Evolutionary conservation across 495 filamentous ascomycete species (phyloP).

Genomic region (Glutinoglossum americanum): DNA sequence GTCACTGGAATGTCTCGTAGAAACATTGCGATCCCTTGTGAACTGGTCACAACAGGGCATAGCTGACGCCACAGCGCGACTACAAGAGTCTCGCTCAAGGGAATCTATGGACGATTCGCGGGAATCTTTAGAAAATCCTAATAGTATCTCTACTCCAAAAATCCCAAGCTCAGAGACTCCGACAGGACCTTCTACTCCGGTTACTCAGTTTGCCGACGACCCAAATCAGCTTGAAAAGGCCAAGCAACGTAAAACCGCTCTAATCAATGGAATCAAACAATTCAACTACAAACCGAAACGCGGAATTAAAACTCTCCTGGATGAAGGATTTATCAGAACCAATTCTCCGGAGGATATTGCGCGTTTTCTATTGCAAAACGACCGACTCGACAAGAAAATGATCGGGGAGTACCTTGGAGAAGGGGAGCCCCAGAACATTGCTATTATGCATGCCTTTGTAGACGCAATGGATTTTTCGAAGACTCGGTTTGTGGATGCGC

Average conservation of each 20-base stretch:
- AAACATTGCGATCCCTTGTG: slow-evolving; percentile 70
- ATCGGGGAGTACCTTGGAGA: slow-evolving; percentile 93
- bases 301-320: slow-evolving; percentile 63
- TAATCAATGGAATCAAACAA: slow-evolving; percentile 67
- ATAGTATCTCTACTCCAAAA: slow-evolving; percentile 26
- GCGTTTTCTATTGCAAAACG: slow-evolving; percentile 49
- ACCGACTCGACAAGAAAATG: slow-evolving; percentile 68
- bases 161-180: slow-evolving; percentile 33
- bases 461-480: slow-evolving; percentile 89
- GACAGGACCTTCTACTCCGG: slow-evolving; percentile 46
- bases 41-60: slow-evolving; percentile 75
- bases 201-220: slow-evolving; percentile 54
- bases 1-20: slow-evolving; percentile 70
- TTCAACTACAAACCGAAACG: slow-evolving; percentile 98
- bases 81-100: slow-evolving; percentile 30
- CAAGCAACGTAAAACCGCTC: slow-evolving; percentile 80
- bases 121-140: slow-evolving; percentile 54
- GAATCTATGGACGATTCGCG: slow-evolving; percentile 55
- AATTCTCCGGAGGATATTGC: slow-evolving; percentile 66
- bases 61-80: slow-evolving; percentile 30
- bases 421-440: slow-evolving; percentile 75
- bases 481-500: slow-evolving; percentile 77
- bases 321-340: slow-evolving; percentile 68
- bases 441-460: slow-evolving; percentile 96
- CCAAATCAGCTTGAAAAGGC: slow-evolving; percentile 77